Evolutionary conservation across 225 moss, liverwort and hornwort genomes (phyloP).

Genomic region (Sphagnum contortum): DNA sequence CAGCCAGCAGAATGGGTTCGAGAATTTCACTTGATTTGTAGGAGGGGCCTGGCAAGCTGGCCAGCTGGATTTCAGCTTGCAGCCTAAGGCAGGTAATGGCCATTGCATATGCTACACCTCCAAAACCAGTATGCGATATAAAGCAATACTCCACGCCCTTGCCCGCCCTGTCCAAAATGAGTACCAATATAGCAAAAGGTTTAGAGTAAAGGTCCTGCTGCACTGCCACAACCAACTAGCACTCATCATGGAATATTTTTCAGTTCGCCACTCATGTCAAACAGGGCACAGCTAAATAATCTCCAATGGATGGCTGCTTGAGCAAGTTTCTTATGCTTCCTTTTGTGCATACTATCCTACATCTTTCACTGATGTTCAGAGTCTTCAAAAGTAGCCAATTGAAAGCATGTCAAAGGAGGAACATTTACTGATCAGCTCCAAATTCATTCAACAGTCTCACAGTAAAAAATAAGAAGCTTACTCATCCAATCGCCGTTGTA

Average conservation of each 20-base stretch:
- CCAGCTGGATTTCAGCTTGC: conserved; percentile 70
- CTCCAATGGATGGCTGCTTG: no score
- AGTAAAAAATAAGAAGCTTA: conserved; percentile 21
- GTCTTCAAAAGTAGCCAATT: no score
- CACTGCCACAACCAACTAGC: background rate
- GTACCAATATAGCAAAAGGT: background rate
- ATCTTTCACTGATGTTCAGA: no score
- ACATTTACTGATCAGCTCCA: no score
- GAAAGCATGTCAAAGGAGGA: no score
- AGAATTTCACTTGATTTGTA: conserved; percentile 37
- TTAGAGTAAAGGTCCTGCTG: background rate
- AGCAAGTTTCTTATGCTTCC: no score
- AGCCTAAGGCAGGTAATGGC: conserved; percentile 95
- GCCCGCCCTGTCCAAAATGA: conserved; percentile 36
- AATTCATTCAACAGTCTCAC: no score
- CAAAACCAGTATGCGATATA: conserved; percentile 96
- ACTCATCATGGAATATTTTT: no score
- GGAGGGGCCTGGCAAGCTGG: conserved; percentile 62
- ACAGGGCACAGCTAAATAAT: no score
- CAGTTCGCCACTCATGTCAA: no score
- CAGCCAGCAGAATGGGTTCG: conserved; percentile 12
- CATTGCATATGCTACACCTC: conserved; percentile 98
- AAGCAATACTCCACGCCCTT: conserved; percentile 80
- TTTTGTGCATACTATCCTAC: no score
- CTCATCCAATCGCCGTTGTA: conserved; percentile 85